These are phyloP conservation scores for Phaeotremella fagi DNA, from an alignment of 768 basidiomycete genomes.

Conservation along the genomic window DNA sequence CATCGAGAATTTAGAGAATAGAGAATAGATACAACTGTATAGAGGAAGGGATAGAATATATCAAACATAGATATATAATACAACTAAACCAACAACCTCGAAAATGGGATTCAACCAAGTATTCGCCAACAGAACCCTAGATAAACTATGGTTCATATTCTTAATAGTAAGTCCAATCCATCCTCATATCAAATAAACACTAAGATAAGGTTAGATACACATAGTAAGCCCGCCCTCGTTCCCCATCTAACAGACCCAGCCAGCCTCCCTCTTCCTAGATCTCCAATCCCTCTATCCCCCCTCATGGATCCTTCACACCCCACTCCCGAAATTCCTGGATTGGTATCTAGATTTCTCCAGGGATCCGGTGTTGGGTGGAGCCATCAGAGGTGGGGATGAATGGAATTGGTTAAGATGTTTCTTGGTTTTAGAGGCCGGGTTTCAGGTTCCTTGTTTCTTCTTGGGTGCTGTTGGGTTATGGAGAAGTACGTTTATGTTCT, in stretches of 20 bases:
- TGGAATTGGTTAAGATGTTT: constrained; percentile 56
- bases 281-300: constrained; percentile 58
- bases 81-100: too few species aligned
- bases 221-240: too few species aligned
- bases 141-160: constrained; percentile 61
- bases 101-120: too few species aligned
- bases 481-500: constrained; percentile 37
- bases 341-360: constrained; percentile 59
- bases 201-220: too few species aligned
- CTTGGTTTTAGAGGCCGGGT: constrained; percentile 45
- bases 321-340: constrained; percentile 52
- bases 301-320: constrained; percentile 52
- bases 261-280: constrained; percentile 66
- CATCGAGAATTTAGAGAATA: too few species aligned
- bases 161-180: constrained; percentile 56
- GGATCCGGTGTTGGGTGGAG: constrained; percentile 65
- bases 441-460: constrained; percentile 70
- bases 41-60: too few species aligned
- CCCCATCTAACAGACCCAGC: constrained; percentile 23
- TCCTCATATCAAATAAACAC: not conserved
- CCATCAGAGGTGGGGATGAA: constrained; percentile 32
- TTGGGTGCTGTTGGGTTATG: constrained; percentile 54
- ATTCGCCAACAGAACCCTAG: constrained; percentile 27
- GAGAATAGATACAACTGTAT: too few species aligned
- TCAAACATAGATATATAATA: too few species aligned